Conservation (phyloP, 768 basidiomycete genomes). For the Tremella yokohamensis region DNA sequence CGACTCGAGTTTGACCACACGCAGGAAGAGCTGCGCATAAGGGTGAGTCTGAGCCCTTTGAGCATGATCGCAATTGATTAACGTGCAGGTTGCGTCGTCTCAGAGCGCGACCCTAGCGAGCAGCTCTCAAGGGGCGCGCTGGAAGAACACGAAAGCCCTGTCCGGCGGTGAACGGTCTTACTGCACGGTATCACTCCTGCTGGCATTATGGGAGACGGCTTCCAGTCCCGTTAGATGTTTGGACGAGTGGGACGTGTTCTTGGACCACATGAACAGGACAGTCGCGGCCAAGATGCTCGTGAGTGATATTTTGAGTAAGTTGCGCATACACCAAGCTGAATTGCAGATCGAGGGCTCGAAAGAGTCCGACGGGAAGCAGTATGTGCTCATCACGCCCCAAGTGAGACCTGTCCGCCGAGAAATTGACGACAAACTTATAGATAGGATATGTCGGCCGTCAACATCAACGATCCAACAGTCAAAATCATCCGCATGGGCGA, state of each 20-base stretch:
- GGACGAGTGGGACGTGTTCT: conserved; percentile 99
- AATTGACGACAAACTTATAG: neutral
- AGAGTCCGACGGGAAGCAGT: conserved; percentile 81
- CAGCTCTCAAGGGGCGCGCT: neutral
- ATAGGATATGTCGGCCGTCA: conserved; percentile 41
- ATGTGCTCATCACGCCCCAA: conserved; percentile 92
- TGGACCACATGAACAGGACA: conserved; percentile 61
- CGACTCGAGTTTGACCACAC: conserved; percentile 78
- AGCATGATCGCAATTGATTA: too few relatives aligned
- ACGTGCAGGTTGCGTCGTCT: neutral
- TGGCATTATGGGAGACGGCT: conserved; percentile 95
- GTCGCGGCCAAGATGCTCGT: conserved; percentile 97
- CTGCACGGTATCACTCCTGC: conserved; percentile 85
- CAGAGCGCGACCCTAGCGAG: neutral
- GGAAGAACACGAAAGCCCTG: conserved; percentile 41
- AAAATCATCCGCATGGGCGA: conserved; percentile 45
- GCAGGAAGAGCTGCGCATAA: conserved; percentile 15
- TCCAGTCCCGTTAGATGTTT: conserved; percentile 90
- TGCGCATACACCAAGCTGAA: conserved; percentile 4
- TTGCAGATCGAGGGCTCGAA: conserved; percentile 82
- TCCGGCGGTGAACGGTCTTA: conserved; percentile 97
- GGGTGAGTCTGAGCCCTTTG: conserved; percentile 16
- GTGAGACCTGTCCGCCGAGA: conserved; percentile 25
- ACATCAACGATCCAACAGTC: conserved; percentile 22
- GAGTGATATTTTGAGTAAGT: conserved; percentile 6